phyloP scores from a whole-genome alignment of 164 flowering plant genomes.

The Kalanchoe fedtschenkoi region DNA sequence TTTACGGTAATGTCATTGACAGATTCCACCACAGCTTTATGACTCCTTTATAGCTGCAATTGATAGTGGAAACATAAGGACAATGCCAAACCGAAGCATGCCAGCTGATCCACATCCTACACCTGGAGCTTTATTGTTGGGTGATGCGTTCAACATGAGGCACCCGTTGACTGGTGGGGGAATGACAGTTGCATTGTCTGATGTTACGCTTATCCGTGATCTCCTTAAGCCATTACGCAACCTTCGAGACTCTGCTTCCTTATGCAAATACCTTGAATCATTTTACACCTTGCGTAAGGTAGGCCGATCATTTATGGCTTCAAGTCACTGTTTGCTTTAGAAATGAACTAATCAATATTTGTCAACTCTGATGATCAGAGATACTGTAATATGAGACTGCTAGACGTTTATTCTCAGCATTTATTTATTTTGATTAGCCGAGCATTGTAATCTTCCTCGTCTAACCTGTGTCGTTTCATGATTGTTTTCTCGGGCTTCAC shows the following conservation, averaged over 20 bases:
- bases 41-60: slow-evolving; percentile 34
- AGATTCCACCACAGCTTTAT: slow-evolving; percentile 32
- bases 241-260: slow-evolving; percentile 25
- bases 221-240: slow-evolving; percentile 30
- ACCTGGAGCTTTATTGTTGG: slow-evolving; percentile 44
- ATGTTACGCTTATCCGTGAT: slow-evolving; percentile 35
- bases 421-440: background rate
- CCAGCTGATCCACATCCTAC: slow-evolving; percentile 42
- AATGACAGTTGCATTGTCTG: slow-evolving; percentile 50
- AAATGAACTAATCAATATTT: background rate
- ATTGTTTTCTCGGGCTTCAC: background rate
- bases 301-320: background rate
- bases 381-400: no score
- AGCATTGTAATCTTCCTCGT: background rate
- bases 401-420: background rate
- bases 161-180: slow-evolving; percentile 51
- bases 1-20: slow-evolving; percentile 1
- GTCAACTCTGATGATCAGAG: no score
- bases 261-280: slow-evolving; percentile 35
- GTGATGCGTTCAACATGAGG: slow-evolving; percentile 53
- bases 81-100: slow-evolving; percentile 48
- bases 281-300: slow-evolving; percentile 50
- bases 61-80: slow-evolving; percentile 36
- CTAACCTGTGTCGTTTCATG: background rate
- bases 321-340: background rate